Evolutionary conservation across 176 grass and related monocot species (phyloP).

Genomic region (Oryza officinalis): DNA sequence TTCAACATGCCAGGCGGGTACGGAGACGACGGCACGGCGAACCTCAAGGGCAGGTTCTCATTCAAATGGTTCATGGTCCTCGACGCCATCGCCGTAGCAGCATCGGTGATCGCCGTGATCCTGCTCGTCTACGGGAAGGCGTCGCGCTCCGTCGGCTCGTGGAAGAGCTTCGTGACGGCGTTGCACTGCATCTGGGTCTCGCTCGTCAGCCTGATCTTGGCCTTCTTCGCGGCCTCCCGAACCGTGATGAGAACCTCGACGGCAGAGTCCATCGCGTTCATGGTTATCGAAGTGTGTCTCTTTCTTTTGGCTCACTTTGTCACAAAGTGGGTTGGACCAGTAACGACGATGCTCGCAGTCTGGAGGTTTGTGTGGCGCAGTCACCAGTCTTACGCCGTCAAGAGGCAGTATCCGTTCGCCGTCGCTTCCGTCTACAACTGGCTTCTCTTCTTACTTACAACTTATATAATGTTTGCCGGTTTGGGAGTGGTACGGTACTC

Average conservation of each 20-base stretch:
- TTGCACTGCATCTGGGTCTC: not conserved
- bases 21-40: not conserved
- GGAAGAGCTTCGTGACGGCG: not conserved
- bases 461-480: not conserved
- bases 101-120: conserved; percentile 7
- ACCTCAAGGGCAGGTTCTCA: not conserved
- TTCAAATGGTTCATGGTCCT: not conserved
- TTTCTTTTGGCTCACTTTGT: accelerated
- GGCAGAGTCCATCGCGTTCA: too few species aligned
- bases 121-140: not conserved
- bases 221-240: not conserved
- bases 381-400: not conserved
- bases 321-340: accelerated
- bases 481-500: too few species aligned
- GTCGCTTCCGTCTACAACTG: not conserved
- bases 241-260: not conserved
- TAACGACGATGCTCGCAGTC: accelerated
- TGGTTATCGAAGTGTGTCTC: not conserved
- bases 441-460: not conserved
- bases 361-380: not conserved
- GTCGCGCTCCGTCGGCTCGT: not conserved
- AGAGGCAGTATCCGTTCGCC: not conserved
- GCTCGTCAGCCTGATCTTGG: conserved; percentile 2
- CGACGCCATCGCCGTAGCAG: not conserved
- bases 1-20: not conserved